Evolutionary conservation across 352 stramenopile genomes (phyloP), one percentile per base, ranked within the genome.

Genomic region (Phytophthora idaei): DNA sequence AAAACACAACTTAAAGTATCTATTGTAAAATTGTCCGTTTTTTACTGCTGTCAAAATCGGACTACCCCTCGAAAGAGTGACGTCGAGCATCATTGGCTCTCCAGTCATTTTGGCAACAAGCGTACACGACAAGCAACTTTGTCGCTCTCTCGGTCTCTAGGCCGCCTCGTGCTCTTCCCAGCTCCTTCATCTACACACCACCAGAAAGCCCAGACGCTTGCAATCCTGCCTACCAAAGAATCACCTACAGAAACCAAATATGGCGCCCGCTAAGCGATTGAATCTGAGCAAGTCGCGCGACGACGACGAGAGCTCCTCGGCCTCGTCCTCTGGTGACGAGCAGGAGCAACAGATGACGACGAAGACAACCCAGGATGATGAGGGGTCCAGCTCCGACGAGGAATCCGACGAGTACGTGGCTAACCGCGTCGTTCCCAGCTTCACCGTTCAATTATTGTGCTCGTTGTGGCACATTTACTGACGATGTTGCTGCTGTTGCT

Each of bases 181-280:
- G 14, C 29, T 54, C 32, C 42, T 28, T 15, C 12, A n/a, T 57
- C 36, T 50, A 25, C 37, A 55, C 12, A 5, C 9, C 15, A 42
- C 2, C 32, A 61, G n/a, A 17, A 57, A 53, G 48, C 0, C 15
- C n/a, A 56, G 44, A 60, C 63, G 36, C 36, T 55, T 57, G 52
- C 41, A 57, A 27, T 29, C 48, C 15, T 45, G 34, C 53, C 17
- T 37, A 37, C 21, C 27, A 37, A 64, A 69, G 4, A 69, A 52
- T 7, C 21, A 53, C 17, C 29, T 41, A 31, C 31, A 57, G 15
- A 65, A 49, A 55, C 39, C 4, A 14, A 60, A 36, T 25, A 92
- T 92, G 83, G 74, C 77, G 37, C 67, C 70, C 31, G 69, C 69
- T 62, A 91, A 89, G 65, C 71, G 83, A 67, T 66, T 92, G 58